Percentiles rank a stretch among this genome's conserved stretches.
These are phyloP conservation scores for Phytophthora hibernalis DNA, from an alignment of 352 stramenopile species.

Conservation along the genomic window DNA sequence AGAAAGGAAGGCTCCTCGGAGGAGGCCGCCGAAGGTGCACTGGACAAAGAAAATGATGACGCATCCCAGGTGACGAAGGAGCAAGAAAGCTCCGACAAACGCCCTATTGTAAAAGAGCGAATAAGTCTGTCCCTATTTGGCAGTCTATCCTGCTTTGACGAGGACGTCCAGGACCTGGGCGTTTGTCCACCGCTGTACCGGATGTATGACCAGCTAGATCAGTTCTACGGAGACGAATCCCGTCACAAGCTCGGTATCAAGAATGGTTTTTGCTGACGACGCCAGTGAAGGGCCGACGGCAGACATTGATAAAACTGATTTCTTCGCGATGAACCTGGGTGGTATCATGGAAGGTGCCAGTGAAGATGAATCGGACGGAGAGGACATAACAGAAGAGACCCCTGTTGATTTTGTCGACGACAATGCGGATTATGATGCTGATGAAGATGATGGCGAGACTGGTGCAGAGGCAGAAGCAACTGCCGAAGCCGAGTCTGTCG, in stretches of 20 bases:
- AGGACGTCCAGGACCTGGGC: constrained; percentile 60
- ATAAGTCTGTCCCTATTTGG: constrained; percentile 61
- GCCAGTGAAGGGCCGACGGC: constrained; percentile 51
- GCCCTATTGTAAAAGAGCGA: constrained; percentile 35
- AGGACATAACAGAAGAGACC: constrained; percentile 43
- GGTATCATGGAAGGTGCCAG: constrained; percentile 47
- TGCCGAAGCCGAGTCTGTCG: constrained; percentile 27
- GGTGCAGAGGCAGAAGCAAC: constrained; percentile 24
- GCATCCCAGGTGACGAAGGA: constrained; percentile 6
- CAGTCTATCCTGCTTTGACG: constrained; percentile 57
- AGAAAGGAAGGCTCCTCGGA: constrained; percentile 11
- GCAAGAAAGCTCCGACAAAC: constrained; percentile 4
- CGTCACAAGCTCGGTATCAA: constrained; percentile 67
- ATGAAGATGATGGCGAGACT: constrained; percentile 36
- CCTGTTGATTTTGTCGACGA: constrained; percentile 47
- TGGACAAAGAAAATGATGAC: constrained; percentile 12
- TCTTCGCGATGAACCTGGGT: constrained; percentile 45
- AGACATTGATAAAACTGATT: constrained; percentile 40
- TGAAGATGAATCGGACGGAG: constrained; percentile 53
- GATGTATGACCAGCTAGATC: constrained; percentile 80
- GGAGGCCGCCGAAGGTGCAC: constrained; percentile 2
- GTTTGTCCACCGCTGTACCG: constrained; percentile 73
- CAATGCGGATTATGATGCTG: constrained; percentile 35
- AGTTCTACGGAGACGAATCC: constrained; percentile 60
- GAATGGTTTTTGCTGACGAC: constrained; percentile 69